Evolutionary conservation across 23 red algal genomes (phyloP), one percentile per base, ranked within the genome.

Genomic region (Pyropia yezoensis): DNA sequence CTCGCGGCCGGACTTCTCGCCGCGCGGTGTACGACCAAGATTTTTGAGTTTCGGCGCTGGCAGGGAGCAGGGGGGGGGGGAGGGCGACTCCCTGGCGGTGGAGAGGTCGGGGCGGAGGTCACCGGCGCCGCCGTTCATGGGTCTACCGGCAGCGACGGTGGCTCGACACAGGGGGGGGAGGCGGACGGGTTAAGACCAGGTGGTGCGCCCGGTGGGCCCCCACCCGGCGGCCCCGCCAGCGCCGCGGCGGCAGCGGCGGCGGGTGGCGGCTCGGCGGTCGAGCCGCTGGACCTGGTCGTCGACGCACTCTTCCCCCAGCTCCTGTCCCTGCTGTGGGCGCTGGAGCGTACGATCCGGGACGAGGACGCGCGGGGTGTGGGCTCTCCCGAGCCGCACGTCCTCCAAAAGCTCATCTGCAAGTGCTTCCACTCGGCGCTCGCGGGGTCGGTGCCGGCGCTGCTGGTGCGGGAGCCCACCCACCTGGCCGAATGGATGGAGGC

Each of bases 371-470:
- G 39, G 6, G 57, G 22, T 1, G 17, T 77, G 32, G 16, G 22
- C 6, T 25, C 25, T 19, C 45, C 50, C 33, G 59, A 85, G 22
- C 33, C 63, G 19, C 59, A 50, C 33, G 24, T 50, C 34, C 28
- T 85, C 23, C 61, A 80, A 54, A 70, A 64, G n/a, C 55, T 71
- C 33, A 58, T 88, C 14, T 67, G 58, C 60, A 88, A 88, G 50
- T 80, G 79, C 21, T 83, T 88, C 58, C 65, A 58, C 72, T 80
- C 74, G 12, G 27, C 27, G 12, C 66, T 56, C 25, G 33, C 49
- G 50, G 29, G 51, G 57, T 57, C 62, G 7, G 39, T 88, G 19
- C 83, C 83, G 57, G 18, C 30, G 20, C 26, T 65, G 18, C 33
- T 77, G 20, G 39, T 66, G 60, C 50, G 32, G 25, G 19, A 63